A percentile compares a stretch with the other conserved stretches of the same genome.
These are phyloP conservation scores for Fusarium algeriense DNA, from an alignment of 2,329 filamentous ascomycete genomes.

Conservation along the genomic window DNA sequence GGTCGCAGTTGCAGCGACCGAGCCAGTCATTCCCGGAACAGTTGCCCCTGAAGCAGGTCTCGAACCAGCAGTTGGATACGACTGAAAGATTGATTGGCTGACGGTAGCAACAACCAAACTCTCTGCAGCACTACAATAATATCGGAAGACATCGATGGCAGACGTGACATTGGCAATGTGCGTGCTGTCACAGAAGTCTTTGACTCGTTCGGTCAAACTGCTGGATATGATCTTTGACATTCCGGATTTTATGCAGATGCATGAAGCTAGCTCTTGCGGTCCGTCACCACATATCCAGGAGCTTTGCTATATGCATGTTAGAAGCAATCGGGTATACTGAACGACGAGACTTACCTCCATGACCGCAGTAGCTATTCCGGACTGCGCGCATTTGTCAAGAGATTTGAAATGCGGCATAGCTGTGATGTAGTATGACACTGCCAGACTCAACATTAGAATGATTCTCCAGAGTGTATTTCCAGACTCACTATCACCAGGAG, in stretches of 20 bases:
- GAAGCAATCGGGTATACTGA: background rate
- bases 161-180: conserved; percentile 60
- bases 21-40: conserved; percentile 20
- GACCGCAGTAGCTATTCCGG: conserved; percentile 58
- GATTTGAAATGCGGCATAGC: conserved; percentile 61
- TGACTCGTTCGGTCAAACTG: conserved; percentile 59
- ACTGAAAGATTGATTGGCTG: conserved; percentile 51
- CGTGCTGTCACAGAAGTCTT: conserved; percentile 58
- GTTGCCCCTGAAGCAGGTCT: conserved; percentile 22
- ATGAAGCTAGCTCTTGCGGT: conserved; percentile 64
- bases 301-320: conserved; percentile 45
- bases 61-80: conserved; percentile 33
- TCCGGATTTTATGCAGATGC: conserved; percentile 63
- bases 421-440: conserved; percentile 68
- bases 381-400: conserved; percentile 60
- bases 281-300: conserved; percentile 59
- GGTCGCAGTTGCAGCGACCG: conserved; percentile 27
- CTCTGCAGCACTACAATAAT: conserved; percentile 64
- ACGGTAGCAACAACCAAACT: conserved; percentile 57
- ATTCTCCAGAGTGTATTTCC: rapidly evolving
- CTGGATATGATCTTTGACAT: conserved; percentile 59
- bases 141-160: conserved; percentile 59
- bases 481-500: conserved; percentile 64
- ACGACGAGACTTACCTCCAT: conserved; percentile 51
- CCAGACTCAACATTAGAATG: background rate